These are phyloP conservation scores for Schizophyllum commune DNA, from an alignment of 1,284 basidiomycete genomes.

Conservation along the genomic window DNA sequence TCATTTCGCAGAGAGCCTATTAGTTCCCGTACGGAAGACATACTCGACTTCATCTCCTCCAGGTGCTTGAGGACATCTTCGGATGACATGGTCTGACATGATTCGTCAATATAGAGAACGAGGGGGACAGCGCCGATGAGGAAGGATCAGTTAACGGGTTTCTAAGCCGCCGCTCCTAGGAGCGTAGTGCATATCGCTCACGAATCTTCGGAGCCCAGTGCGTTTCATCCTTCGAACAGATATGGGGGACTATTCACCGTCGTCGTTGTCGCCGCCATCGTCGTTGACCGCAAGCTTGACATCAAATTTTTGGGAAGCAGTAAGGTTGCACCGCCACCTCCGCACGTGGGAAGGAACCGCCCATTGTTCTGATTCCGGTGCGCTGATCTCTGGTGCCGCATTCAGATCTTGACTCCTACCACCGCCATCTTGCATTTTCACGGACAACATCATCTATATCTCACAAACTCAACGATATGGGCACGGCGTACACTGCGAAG, in stretches of 20 bases:
- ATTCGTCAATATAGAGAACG: neutral
- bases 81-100: neutral
- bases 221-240: conserved; percentile 54
- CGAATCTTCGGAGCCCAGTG: conserved; percentile 77
- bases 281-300: neutral
- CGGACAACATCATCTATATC: too few species aligned
- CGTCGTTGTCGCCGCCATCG: neutral
- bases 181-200: conserved; percentile 75
- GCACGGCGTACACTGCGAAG: conserved; percentile 14
- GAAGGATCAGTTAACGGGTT: conserved; percentile 75
- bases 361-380: neutral
- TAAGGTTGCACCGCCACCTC: neutral
- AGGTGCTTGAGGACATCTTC: conserved; percentile 17
- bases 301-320: neutral
- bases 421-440: neutral
- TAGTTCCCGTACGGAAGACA: conserved; percentile 52
- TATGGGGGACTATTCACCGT: neutral
- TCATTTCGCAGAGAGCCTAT: conserved; percentile 47
- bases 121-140: conserved; percentile 4
- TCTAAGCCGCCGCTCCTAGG: conserved; percentile 74
- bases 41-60: conserved; percentile 56
- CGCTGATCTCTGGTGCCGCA: neutral
- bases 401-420: neutral
- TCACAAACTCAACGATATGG: neutral
- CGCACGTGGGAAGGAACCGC: neutral